Evolutionary conservation across 306 rosid genomes (phyloP), one percentile per base, ranked within the genome.

Genomic region (Citrullus colocynthis): DNA sequence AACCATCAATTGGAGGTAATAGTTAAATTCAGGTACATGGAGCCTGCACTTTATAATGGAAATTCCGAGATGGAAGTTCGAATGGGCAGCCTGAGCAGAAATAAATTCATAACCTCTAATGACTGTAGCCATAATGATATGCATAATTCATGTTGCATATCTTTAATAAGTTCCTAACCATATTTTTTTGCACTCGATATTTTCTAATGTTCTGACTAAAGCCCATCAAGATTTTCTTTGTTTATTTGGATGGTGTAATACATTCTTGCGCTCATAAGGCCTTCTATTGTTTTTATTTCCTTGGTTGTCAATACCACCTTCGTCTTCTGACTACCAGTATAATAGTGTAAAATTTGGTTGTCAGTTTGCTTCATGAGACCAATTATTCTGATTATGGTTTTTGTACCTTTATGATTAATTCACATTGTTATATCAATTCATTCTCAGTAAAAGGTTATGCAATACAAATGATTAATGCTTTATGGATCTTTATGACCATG

Each of bases 401-500:
- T 51, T 30, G 32, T 66, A 39, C 8, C 36, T 51, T 30, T 28
- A 52, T 49, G 28, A 8, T 51, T 49, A 6, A 48, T 51, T 48
- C 21, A 6, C 37, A 15, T 5, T 14, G 3, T 72, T 14, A 49
- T 52, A 30, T 56, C 37, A 30, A 7, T n/a, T 21, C 18, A 63
- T 55, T 75, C 54, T 20, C 48, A 42, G 44, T 55, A 49, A 66
- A 74, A 34, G 55, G 77, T 57, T 34, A 18, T 17, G 34, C 16
- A 18, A 30, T 15, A 36, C 65, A n/a, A 8, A 42, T 8, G 16
- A 32, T 80, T 11, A 18, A 34, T 7, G 24, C 24, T 34, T 61
- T 77, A 55, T 42, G 45, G 60, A 32, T 32, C 34, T 34, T 58
- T 80, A 54, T 86, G 10, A 37, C 71, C 79, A 67, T 84, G 77